phyloP scores from a whole-genome alignment of 1,139 yeast species.

The Pichia inconspicua region DNA sequence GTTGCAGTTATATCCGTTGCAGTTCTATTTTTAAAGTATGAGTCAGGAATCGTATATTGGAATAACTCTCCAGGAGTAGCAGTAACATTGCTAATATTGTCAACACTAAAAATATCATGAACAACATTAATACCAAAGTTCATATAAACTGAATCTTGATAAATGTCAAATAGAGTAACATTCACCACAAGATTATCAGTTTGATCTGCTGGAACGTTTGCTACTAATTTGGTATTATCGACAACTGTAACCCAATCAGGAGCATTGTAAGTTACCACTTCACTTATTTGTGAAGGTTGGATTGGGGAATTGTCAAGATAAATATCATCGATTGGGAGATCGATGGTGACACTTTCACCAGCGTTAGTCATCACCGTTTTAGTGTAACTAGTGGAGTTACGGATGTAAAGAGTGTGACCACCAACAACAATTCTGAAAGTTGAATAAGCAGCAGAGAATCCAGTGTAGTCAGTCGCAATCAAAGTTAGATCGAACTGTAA shows the following conservation, averaged over 20 bases:
- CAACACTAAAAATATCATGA: conserved; percentile 47
- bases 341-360: conserved; percentile 44
- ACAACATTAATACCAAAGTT: conserved; percentile 44
- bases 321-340: conserved; percentile 55
- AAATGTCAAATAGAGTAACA: conserved; percentile 53
- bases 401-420: conserved; percentile 73
- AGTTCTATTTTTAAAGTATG: conserved; percentile 47
- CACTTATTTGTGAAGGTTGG: conserved; percentile 43
- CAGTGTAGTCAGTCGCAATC: conserved; percentile 72
- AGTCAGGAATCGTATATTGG: conserved; percentile 42
- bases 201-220: conserved; percentile 48
- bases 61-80: conserved; percentile 60
- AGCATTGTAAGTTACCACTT: conserved; percentile 39
- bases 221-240: conserved; percentile 40
- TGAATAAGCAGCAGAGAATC: conserved; percentile 67
- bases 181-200: conserved; percentile 37
- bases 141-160: conserved; percentile 55
- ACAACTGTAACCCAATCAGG: conserved; percentile 57
- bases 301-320: conserved; percentile 52
- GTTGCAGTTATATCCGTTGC: conserved; percentile 44
- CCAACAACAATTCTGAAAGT: conserved; percentile 73
- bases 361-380: conserved; percentile 61
- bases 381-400: conserved; percentile 34
- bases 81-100: conserved; percentile 47
- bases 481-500: conserved; percentile 62